Evolutionary conservation across 2,329 filamentous ascomycete species (phyloP).

Genomic region (Aspergillus ustus): DNA sequence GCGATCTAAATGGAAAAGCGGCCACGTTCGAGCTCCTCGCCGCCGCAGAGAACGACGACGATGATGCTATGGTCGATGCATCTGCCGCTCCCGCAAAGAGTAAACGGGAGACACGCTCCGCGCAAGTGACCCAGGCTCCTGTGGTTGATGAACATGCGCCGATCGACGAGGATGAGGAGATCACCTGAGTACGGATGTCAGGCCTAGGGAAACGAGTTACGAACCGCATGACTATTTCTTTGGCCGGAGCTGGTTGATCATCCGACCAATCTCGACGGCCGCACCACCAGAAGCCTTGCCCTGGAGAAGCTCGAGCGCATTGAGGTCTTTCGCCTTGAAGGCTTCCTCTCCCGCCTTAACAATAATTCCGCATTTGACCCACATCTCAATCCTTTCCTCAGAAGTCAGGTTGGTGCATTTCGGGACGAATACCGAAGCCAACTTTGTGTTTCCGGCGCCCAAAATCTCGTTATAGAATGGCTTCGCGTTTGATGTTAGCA

Average conservation of each 20-base stretch:
- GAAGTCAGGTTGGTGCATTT: constrained; percentile 77
- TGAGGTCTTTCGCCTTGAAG: constrained; percentile 76
- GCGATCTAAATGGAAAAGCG: constrained; percentile 45
- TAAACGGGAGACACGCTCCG: constrained; percentile 24
- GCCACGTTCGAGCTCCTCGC: constrained; percentile 42
- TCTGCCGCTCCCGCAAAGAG: constrained; percentile 28
- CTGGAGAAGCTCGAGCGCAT: constrained; percentile 73
- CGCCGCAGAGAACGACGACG: constrained; percentile 47
- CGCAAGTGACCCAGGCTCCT: constrained; percentile 20
- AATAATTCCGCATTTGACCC: constrained; percentile 91
- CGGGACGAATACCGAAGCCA: constrained; percentile 81
- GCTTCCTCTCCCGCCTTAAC: constrained; percentile 92
- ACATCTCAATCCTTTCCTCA: constrained; percentile 82
- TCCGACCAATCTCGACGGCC: constrained; percentile 78
- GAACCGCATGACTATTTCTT: constrained; percentile 41
- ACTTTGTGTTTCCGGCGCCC: constrained; percentile 84
- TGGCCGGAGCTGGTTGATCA: constrained; percentile 63
- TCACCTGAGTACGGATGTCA: constrained; percentile 41
- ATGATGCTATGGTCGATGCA: constrained; percentile 42
- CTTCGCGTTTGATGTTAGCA: constrained; percentile 51
- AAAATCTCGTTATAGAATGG: constrained; percentile 91
- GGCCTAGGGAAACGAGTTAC: constrained; percentile 15
- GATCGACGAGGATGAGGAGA: constrained; percentile 47
- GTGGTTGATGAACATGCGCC: constrained; percentile 33
- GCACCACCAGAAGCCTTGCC: constrained; percentile 73